Evolutionary conservation across 2,329 filamentous ascomycete genomes (phyloP).

Genomic region (Cordyceps farinosa): DNA sequence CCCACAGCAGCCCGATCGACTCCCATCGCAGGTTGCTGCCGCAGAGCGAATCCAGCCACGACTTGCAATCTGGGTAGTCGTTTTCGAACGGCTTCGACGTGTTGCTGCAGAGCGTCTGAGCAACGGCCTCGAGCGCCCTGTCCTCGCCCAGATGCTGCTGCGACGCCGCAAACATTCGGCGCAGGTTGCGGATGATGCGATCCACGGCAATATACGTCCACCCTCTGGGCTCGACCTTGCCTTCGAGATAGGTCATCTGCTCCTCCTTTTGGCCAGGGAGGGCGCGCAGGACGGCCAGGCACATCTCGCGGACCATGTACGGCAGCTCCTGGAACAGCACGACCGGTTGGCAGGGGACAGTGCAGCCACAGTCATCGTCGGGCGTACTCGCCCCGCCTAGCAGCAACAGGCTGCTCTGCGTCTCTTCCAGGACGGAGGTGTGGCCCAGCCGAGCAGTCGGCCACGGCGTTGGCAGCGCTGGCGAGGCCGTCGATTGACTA

Average conservation of each 20-base stretch:
- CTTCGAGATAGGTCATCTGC: slow-evolving; percentile 22
- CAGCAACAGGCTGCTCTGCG: not conserved
- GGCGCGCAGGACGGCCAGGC: slow-evolving; percentile 35
- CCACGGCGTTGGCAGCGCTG: not conserved
- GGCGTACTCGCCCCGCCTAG: slow-evolving; percentile 1
- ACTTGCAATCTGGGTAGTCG: slow-evolving; percentile 30
- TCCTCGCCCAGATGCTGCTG: not conserved
- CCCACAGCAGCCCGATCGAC: slow-evolving; percentile 37
- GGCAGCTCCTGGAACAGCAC: slow-evolving; percentile 22
- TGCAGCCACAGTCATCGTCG: not conserved
- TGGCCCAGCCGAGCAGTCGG: slow-evolving; percentile 1
- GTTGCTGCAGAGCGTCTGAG: slow-evolving; percentile 35
- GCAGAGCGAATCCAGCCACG: slow-evolving; percentile 39
- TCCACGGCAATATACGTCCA: slow-evolving; percentile 32
- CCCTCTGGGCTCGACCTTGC: slow-evolving; percentile 25
- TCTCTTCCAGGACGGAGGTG: slow-evolving; percentile 13
- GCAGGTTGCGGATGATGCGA: slow-evolving; percentile 32
- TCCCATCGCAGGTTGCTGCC: slow-evolving; percentile 42
- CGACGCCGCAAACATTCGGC: slow-evolving; percentile 27
- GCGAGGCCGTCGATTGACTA: not conserved
- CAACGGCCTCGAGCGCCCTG: slow-evolving; percentile 34
- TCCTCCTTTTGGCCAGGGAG: slow-evolving; percentile 30
- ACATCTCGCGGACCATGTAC: slow-evolving; percentile 33
- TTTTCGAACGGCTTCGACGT: slow-evolving; percentile 35
- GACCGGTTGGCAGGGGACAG: not conserved